A percentile compares a stretch with the other conserved stretches of the same genome.
phyloP scores from a whole-genome alignment of 805 yeast species.

The Millerozyma miso region DNA sequence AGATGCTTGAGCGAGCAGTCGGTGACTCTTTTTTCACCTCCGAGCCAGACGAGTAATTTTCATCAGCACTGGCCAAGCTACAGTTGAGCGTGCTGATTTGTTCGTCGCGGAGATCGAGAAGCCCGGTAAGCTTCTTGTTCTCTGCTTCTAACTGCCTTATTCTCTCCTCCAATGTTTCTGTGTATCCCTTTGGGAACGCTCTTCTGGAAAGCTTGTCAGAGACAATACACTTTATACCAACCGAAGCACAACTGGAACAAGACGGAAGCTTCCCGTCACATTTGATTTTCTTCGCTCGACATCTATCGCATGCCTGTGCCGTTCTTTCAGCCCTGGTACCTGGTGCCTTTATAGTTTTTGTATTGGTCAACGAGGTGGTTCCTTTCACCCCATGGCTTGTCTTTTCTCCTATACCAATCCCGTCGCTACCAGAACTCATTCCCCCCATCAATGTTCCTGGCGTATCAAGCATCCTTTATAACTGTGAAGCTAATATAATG shows the following conservation, averaged over 20 bases:
- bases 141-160: conserved; percentile 84
- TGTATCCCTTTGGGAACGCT: conserved; percentile 89
- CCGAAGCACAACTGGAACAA: conserved; percentile 78
- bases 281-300: conserved; percentile 73
- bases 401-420: neutral
- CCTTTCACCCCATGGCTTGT: conserved; percentile 1
- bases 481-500: too few relatives aligned
- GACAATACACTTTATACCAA: conserved; percentile 85
- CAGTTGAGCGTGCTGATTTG: conserved; percentile 42
- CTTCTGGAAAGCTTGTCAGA: conserved; percentile 80
- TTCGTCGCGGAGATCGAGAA: conserved; percentile 62
- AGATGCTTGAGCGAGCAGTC: neutral
- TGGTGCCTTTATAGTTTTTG: conserved; percentile 57
- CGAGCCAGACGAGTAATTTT: neutral
- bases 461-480: neutral
- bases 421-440: neutral
- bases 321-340: conserved; percentile 65
- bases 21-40: neutral
- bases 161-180: conserved; percentile 84
- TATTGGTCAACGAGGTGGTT: conserved; percentile 14
- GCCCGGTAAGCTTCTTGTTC: conserved; percentile 61
- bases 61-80: conserved; percentile 10
- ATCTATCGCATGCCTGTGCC: conserved; percentile 90
- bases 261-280: conserved; percentile 70
- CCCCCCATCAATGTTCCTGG: neutral